Evolutionary conservation across 352 stramenopile species (phyloP).

Genomic region (Phytophthora hybrid): DNA sequence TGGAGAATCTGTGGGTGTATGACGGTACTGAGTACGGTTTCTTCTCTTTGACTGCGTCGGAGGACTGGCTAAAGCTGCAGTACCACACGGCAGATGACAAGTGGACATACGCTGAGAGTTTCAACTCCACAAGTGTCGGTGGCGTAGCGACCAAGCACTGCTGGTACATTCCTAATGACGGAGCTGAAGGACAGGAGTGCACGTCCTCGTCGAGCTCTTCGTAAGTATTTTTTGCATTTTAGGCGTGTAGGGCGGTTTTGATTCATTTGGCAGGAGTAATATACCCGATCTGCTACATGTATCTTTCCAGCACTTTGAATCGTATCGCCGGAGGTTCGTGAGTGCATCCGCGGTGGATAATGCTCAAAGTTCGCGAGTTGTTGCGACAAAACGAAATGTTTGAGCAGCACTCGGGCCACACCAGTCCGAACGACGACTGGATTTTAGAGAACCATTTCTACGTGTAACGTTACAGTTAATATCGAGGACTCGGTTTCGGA

Average conservation of each 20-base stretch:
- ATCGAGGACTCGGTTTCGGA: slow-evolving; percentile 45
- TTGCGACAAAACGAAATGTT: slow-evolving; percentile 21
- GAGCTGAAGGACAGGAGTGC: slow-evolving; percentile 42
- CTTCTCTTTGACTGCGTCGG: slow-evolving; percentile 60
- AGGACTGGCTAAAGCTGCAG: slow-evolving; percentile 72
- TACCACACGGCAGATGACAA: slow-evolving; percentile 67
- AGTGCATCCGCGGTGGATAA: too few relatives aligned
- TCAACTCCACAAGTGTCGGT: slow-evolving; percentile 50
- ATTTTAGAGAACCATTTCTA: slow-evolving; percentile 63
- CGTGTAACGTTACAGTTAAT: slow-evolving; percentile 40
- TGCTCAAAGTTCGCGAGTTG: too few relatives aligned
- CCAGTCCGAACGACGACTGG: slow-evolving; percentile 61
- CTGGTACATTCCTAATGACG: slow-evolving; percentile 70
- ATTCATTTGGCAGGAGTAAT: background rate
- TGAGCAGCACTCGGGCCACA: slow-evolving; percentile 48
- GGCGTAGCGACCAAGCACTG: slow-evolving; percentile 70
- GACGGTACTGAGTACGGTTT: slow-evolving; percentile 70
- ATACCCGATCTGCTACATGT: background rate
- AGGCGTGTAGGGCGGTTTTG: background rate
- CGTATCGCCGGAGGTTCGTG: too few relatives aligned
- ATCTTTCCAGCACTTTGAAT: background rate
- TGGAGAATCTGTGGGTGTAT: slow-evolving; percentile 71
- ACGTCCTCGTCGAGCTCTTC: slow-evolving; percentile 30
- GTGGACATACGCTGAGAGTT: slow-evolving; percentile 66
- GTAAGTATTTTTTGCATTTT: slow-evolving; percentile 20